Percentiles rank a stretch among this genome's conserved stretches.
phyloP scores from a whole-genome alignment of 805 yeast genomes.

The Kuraishia piskuri region DNA sequence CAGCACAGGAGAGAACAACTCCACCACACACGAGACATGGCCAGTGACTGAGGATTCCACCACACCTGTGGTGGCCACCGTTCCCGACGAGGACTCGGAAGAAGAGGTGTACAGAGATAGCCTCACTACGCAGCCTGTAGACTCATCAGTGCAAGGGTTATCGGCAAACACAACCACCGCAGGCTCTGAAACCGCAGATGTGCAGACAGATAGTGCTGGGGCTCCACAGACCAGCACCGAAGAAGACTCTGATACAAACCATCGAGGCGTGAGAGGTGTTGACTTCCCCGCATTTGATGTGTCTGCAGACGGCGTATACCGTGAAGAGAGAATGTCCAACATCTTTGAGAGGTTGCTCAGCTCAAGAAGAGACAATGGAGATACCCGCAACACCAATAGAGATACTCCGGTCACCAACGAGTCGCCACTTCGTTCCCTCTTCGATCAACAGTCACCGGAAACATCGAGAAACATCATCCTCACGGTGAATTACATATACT shows the following conservation, averaged over 20 bases:
- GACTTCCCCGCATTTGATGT: slow-evolving; percentile 29
- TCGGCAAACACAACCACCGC: too few species aligned
- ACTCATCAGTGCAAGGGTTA: background rate
- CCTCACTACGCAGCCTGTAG: background rate
- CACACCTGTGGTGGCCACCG: background rate
- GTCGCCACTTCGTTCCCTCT: background rate
- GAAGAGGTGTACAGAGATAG: background rate
- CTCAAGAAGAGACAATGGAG: slow-evolving; percentile 1
- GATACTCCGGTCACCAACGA: background rate
- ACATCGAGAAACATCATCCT: slow-evolving; percentile 25
- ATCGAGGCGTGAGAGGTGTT: slow-evolving; percentile 19
- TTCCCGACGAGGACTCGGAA: background rate
- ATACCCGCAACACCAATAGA: background rate
- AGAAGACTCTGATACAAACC: background rate
- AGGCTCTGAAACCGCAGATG: background rate
- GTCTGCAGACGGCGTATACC: slow-evolving; percentile 21
- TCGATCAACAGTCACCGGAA: background rate
- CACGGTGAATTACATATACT: slow-evolving; percentile 29
- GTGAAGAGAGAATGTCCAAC: slow-evolving; percentile 13
- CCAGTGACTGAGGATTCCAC: background rate
- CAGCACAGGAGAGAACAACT: background rate
- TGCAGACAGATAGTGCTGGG: background rate
- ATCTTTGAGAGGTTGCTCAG: slow-evolving; percentile 16
- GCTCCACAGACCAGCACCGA: background rate
- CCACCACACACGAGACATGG: background rate